A percentile compares a stretch with the other conserved stretches of the same genome.
These are phyloP conservation scores for Ascochyta clinopodiicola DNA, from an alignment of 2,329 filamentous ascomycete genomes.

Conservation along the genomic window DNA sequence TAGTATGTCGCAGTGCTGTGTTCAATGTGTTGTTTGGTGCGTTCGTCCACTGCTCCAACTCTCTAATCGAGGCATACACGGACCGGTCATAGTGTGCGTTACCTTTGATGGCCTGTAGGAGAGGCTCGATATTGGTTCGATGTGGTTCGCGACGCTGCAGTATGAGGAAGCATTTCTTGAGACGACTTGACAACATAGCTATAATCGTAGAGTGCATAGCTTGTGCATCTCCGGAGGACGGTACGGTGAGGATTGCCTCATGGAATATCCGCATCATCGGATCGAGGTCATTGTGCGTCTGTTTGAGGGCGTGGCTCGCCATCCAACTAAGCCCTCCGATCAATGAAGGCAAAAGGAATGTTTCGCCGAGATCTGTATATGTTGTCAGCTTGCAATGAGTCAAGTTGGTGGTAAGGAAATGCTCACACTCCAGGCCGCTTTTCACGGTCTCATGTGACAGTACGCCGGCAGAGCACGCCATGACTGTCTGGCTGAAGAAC, in stretches of 20 bases:
- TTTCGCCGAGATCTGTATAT: conserved; percentile 72
- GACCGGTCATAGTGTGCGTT: conserved; percentile 66
- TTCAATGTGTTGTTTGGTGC: conserved; percentile 63
- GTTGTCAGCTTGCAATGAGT: not conserved
- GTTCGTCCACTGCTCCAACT: conserved; percentile 72
- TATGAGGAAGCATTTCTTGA: conserved; percentile 71
- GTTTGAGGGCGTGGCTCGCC: conserved; percentile 71
- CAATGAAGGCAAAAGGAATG: conserved; percentile 79
- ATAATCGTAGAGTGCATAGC: conserved; percentile 75
- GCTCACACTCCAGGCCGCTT: conserved; percentile 75
- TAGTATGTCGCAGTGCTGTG: conserved; percentile 64
- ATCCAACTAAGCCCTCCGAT: conserved; percentile 77
- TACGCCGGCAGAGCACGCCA: conserved; percentile 70
- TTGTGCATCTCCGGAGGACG: conserved; percentile 74
- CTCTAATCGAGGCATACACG: conserved; percentile 67
- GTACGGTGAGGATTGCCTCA: conserved; percentile 72
- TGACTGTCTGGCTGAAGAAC: conserved; percentile 76
- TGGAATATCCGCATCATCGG: conserved; percentile 75
- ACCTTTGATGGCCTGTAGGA: conserved; percentile 69
- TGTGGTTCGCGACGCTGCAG: conserved; percentile 71
- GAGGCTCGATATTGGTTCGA: conserved; percentile 72
- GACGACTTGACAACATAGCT: conserved; percentile 71
- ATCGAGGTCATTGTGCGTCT: conserved; percentile 68
- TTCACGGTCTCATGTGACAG: conserved; percentile 74
- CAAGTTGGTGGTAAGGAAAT: not conserved